Evolutionary conservation across 2,329 filamentous ascomycete genomes (phyloP).

Genomic region (Botrytis fabae): DNA sequence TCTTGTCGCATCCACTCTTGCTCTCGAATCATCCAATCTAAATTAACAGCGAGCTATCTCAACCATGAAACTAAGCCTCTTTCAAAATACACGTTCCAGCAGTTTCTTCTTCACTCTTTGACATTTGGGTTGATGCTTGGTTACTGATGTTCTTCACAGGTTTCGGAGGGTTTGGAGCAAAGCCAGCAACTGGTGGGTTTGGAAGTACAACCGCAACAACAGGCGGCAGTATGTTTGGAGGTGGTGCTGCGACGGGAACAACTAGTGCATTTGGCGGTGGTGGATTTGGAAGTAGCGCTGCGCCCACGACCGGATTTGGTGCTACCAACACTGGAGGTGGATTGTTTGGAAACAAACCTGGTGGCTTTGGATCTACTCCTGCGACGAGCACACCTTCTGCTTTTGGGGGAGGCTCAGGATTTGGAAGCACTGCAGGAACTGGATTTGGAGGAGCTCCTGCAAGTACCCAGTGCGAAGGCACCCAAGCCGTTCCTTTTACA

Average conservation of each 20-base stretch:
- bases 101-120: neutral
- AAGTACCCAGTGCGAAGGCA: conserved; percentile 64
- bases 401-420: conserved; percentile 37
- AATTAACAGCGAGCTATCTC: neutral
- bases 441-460: conserved; percentile 46
- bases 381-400: conserved; percentile 36
- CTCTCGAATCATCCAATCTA: conserved; percentile 21
- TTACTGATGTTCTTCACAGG: conserved; percentile 35
- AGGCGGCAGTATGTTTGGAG: conserved; percentile 55
- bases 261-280: conserved; percentile 31
- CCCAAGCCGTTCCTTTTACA: conserved; percentile 67
- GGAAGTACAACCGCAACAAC: conserved; percentile 46
- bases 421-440: conserved; percentile 48
- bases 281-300: conserved; percentile 28
- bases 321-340: conserved; percentile 33
- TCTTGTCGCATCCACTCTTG: conserved; percentile 17
- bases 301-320: conserved; percentile 34
- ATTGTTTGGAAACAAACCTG: conserved; percentile 37
- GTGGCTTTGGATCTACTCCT: conserved; percentile 41
- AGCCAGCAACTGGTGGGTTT: conserved; percentile 45
- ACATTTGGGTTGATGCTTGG: neutral
- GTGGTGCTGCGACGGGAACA: conserved; percentile 38
- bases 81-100: neutral
- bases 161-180: conserved; percentile 49
- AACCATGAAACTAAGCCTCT: neutral